Conservation (phyloP, 371 early-diverging fungal species). For the Mucor circinelloides region DNA sequence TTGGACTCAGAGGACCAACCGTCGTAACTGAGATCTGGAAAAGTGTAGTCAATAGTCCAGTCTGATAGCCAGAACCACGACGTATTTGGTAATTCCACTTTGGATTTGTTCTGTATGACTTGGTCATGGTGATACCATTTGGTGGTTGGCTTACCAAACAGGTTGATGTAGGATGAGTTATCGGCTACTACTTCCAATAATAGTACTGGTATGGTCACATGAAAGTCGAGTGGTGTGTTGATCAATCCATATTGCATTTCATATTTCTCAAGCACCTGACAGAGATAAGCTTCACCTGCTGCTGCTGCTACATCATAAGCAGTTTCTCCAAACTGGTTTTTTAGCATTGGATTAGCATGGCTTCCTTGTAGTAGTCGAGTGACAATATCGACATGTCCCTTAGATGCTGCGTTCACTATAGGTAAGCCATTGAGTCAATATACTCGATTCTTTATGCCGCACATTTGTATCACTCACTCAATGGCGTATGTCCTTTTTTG, state of each 20-base stretch:
- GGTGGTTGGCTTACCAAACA: constrained; percentile 5
- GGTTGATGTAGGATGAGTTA: not conserved
- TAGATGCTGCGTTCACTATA: constrained; percentile 70
- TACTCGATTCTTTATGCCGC: constrained; percentile 1
- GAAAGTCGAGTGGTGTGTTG: constrained; percentile 20
- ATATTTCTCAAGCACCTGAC: constrained; percentile 58
- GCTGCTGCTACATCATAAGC: constrained; percentile 78
- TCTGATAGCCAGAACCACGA: constrained; percentile 79
- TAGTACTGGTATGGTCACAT: constrained; percentile 55
- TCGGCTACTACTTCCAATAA: constrained; percentile 36
- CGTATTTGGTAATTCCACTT: constrained; percentile 22
- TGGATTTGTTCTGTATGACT: constrained; percentile 15
- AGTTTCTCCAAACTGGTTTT: constrained; percentile 64
- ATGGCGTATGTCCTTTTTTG: constrained; percentile 65
- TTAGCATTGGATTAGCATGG: constrained; percentile 56
- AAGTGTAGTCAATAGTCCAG: constrained; percentile 63
- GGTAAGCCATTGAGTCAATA: not conserved
- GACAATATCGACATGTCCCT: constrained; percentile 59
- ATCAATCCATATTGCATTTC: constrained; percentile 24
- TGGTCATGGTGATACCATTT: constrained; percentile 22
- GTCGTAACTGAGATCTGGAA: constrained; percentile 47
- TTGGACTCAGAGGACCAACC: constrained; percentile 61
- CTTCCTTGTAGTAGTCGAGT: constrained; percentile 52
- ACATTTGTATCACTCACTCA: constrained; percentile 46
- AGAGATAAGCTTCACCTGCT: constrained; percentile 55